These are phyloP conservation scores for Hansenula lynferdii DNA, from an alignment of 1,139 yeast genomes.

Conservation along the genomic window DNA sequence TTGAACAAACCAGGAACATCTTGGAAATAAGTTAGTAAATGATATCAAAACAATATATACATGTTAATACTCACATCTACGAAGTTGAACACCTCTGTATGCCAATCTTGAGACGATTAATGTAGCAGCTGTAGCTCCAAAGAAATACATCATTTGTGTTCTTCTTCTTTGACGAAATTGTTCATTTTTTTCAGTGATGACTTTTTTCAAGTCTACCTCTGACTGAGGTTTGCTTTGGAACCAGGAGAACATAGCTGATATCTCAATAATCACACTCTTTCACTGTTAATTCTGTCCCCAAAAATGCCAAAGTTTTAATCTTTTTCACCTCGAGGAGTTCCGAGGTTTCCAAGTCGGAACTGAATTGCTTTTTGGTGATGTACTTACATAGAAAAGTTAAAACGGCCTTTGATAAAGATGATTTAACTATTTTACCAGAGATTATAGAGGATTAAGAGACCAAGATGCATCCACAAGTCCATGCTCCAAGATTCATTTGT, in stretches of 20 bases:
- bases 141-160: constrained; percentile 66
- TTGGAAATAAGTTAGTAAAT: constrained; percentile 11
- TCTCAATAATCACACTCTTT: too few relatives aligned
- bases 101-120: constrained; percentile 71
- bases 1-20: constrained; percentile 74
- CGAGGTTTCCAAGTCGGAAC: not conserved
- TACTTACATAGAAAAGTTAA: not conserved
- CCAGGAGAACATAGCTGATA: not conserved
- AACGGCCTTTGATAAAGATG: too few relatives aligned
- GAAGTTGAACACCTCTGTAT: constrained; percentile 63
- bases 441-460: not conserved
- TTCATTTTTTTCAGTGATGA: constrained; percentile 10
- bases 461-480: constrained; percentile 38
- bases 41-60: not conserved
- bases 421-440: not conserved
- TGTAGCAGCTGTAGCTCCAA: constrained; percentile 69
- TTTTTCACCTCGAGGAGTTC: not conserved
- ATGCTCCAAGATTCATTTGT: constrained; percentile 35
- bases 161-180: constrained; percentile 45
- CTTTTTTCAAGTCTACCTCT: constrained; percentile 10
- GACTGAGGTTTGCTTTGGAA: not conserved
- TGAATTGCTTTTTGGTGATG: not conserved
- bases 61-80: constrained; percentile 48
- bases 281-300: too few relatives aligned
- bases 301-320: too few relatives aligned